Evolutionary conservation across 2,329 filamentous ascomycete species (phyloP), one percentile per base, ranked within the genome.

Genomic region (Rhynchosporium secalis): DNA sequence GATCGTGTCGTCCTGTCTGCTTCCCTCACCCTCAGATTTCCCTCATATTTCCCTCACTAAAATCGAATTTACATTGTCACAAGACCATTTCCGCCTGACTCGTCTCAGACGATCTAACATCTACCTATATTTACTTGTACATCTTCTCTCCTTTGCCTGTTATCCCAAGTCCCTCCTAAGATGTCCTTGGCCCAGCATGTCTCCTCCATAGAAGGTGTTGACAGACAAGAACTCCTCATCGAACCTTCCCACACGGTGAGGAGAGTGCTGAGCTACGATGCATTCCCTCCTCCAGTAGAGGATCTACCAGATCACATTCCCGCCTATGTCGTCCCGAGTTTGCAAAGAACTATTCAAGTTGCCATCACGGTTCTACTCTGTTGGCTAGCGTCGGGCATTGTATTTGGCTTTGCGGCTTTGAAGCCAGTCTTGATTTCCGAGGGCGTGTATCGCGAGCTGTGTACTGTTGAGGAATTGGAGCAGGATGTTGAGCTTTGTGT

Each of bases 121-220:
- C 36, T 40, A 40, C 36, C 7, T 12, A 40, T 12, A 40, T 40
- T 8, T n/a, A 13, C 40, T 2, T 15, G 2, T 43, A 43, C 12
- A 12, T 15, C 10, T 43, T 43, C 13, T 43, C 3, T 12, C 40
- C 36, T 51, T 36, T 26, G 4, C 29, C 31, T 52, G 38, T 20
- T 20, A 2, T 7, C 12, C 36, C 29, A 20, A 52, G 12, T n/a
- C 31, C 36, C 51, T 26, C n/a, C 28, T 43, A 31, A 2, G 20
- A 63, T 63, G 58, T 63, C 62, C 61, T 56, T 63, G 31, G 62
- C 58, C 3, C 62, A 63, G 54, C 62, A 63, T 49, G 54, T 63
- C 20, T 57, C 62, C 7, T 54, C 62, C 20, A 63, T 45, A 9
- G 58, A 61, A 58, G 58, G 62, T 54, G 46, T 59, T 48, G 61